A percentile compares a stretch with the other conserved stretches of the same genome.
phyloP scores from a whole-genome alignment of 495 filamentous ascomycete species.

The Penicillium roqueforti region DNA sequence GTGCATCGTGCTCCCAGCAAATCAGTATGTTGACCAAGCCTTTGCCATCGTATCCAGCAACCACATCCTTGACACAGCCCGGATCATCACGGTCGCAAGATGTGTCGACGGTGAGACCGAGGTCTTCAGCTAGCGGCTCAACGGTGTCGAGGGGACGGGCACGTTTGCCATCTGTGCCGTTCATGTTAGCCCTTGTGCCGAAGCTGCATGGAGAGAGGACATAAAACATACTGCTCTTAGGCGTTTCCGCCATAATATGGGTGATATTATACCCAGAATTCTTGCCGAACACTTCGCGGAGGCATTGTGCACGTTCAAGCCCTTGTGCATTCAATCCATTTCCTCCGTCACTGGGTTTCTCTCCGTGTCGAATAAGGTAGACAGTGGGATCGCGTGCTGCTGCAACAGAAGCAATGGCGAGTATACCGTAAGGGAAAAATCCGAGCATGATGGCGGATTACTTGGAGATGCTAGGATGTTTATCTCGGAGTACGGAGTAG shows the following conservation, averaged over 20 bases:
- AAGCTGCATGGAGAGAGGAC: not conserved
- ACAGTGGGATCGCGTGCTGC: conserved; percentile 33
- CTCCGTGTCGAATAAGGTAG: conserved; percentile 57
- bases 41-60: conserved; percentile 39
- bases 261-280: conserved; percentile 47
- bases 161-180: conserved; percentile 41
- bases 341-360: conserved; percentile 47
- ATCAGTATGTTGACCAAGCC: conserved; percentile 57
- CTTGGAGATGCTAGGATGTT: not conserved
- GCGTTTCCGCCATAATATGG: conserved; percentile 50
- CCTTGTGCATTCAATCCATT: conserved; percentile 45
- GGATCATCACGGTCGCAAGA: conserved; percentile 48
- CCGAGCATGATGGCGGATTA: conserved; percentile 6
- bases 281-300: conserved; percentile 44
- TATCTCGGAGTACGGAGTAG: not conserved
- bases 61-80: conserved; percentile 42
- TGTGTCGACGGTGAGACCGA: conserved; percentile 49
- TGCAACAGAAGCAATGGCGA: conserved; percentile 20
- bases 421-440: conserved; percentile 12
- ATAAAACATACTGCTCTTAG: conserved; percentile 42
- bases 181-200: not conserved
- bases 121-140: conserved; percentile 44
- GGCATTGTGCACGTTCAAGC: conserved; percentile 47
- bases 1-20: conserved; percentile 52
- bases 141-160: conserved; percentile 51